A percentile compares a stretch with the other conserved stretches of the same genome.
These are phyloP conservation scores for Gloeostereum incarnatum DNA, from an alignment of 768 basidiomycete species.

Conservation along the genomic window DNA sequence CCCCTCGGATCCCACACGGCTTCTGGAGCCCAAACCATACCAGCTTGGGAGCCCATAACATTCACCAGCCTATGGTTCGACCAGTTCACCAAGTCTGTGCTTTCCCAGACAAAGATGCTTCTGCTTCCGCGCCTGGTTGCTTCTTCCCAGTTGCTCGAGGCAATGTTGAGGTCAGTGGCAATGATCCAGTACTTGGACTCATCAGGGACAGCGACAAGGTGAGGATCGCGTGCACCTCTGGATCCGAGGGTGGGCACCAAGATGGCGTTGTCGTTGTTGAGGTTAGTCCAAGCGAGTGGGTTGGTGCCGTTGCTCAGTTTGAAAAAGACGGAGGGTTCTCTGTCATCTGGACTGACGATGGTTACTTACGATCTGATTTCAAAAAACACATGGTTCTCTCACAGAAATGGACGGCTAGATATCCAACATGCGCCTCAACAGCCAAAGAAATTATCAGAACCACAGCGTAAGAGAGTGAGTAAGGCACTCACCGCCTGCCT, in stretches of 20 bases:
- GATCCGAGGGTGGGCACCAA: constrained; percentile 5
- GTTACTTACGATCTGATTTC: no score
- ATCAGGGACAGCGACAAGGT: constrained; percentile 5
- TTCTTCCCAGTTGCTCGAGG: constrained; percentile 2
- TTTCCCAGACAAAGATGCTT: constrained; percentile 7
- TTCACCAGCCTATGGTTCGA: background rate
- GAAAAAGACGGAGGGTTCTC: no score
- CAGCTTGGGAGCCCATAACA: constrained; percentile 4
- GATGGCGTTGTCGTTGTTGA: constrained; percentile 6
- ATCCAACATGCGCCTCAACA: no score
- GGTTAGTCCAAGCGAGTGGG: constrained; percentile 2
- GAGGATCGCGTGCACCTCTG: constrained; percentile 5
- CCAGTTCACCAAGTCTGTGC: constrained; percentile 6
- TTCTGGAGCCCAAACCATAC: constrained; percentile 8
- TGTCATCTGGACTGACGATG: no score
- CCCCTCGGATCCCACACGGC: constrained; percentile 5
- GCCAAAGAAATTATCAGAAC: no score
- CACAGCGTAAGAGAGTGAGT: no score
- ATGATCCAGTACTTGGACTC: constrained; percentile 8
- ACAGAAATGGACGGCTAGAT: no score
- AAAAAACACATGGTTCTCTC: no score
- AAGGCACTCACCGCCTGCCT: no score
- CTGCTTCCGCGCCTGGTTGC: constrained; percentile 1
- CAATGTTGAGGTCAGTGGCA: constrained; percentile 7
- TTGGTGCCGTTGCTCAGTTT: constrained; percentile 6